phyloP scores from a whole-genome alignment of 352 stramenopile genomes.

The Globisporangium recalcitrans region DNA sequence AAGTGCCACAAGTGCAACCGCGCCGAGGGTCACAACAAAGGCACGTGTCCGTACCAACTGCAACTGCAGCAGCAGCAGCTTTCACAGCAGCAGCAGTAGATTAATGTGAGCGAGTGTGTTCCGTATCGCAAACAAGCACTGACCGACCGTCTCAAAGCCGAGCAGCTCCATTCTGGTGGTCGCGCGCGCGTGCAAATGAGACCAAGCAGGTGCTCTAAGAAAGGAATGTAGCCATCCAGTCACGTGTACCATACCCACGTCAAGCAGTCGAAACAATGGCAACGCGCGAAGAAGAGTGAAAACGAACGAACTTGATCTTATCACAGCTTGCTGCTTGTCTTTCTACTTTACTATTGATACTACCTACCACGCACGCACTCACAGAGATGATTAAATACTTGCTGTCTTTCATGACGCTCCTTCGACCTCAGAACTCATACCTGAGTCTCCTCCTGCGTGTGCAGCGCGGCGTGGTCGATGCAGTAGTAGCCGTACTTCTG shows the following conservation, averaged over 20 bases:
- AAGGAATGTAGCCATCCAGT: background rate
- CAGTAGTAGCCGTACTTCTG: constrained; percentile 74
- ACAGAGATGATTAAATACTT: constrained; percentile 9
- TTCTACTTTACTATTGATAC: constrained; percentile 1
- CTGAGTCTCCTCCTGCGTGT: constrained; percentile 3
- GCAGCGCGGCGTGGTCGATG: constrained; percentile 40
- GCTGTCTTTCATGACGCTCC: background rate
- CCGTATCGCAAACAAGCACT: too few relatives aligned
- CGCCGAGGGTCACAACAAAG: constrained; percentile 50
- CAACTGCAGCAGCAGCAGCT: background rate
- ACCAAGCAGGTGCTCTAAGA: background rate
- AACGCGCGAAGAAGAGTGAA: background rate
- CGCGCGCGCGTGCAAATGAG: background rate
- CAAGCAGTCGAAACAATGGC: background rate
- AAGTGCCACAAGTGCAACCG: constrained; percentile 44
- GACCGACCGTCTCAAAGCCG: too few relatives aligned
- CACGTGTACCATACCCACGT: background rate
- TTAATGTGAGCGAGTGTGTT: background rate
- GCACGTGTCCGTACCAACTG: constrained; percentile 37
- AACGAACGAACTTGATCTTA: background rate
- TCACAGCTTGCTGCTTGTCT: background rate
- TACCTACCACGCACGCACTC: background rate
- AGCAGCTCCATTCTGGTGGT: background rate
- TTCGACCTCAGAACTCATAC: background rate
- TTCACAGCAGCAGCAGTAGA: background rate